Evolutionary conservation across 2,329 filamentous ascomycete genomes (phyloP), one percentile per base, ranked within the genome.

Genomic region (Neopestalotiopsis rosae): DNA sequence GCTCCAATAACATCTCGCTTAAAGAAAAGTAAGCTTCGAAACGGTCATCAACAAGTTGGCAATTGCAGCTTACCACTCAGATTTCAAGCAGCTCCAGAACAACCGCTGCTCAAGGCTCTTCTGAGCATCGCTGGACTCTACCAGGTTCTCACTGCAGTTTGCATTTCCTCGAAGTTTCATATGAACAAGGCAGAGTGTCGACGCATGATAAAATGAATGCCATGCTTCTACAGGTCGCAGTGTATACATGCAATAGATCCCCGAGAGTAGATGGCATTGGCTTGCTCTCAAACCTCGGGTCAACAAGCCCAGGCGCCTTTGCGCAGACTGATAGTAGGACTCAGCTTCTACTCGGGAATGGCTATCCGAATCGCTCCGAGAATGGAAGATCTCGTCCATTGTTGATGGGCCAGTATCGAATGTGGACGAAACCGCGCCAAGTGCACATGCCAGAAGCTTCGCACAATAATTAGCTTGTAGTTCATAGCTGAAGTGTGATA

Each of bases 201-300:
- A 61, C 7, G 57, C 57, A 6, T 61, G 57, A 38, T 61, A 61
- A 13, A 61, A 61, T 14, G 28, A 32, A 9, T 30, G 32, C 57
- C 57, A 61, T 61, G 57, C 57, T 61, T 61, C n/a, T 34, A 61
- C 12, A 2, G 57, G 57, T 32, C 57, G 57, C 13, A 61, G 28
- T 61, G 57, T 61, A 10, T 61, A 61, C 57, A 61, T 61, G 28
- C 32, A 38, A 24, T 61, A 61, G 13, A 61, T 61, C 7, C 57
- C 57, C 28, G 28, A 61, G 6, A 61, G 57, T 10, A 61, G 20
- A 5, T 61, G 28, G n/a, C 57, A 61, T 38, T 61, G 57, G 20
- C 57, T 32, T 30, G 57, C 57, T 30, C 28, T 61, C 28, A 20
- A 14, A 24, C 57, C 32, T 38, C 24, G 57, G 7, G 14, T 14